phyloP scores from a whole-genome alignment of 2,329 filamentous ascomycete genomes.

The Teratosphaeria pseudoeucalypti region DNA sequence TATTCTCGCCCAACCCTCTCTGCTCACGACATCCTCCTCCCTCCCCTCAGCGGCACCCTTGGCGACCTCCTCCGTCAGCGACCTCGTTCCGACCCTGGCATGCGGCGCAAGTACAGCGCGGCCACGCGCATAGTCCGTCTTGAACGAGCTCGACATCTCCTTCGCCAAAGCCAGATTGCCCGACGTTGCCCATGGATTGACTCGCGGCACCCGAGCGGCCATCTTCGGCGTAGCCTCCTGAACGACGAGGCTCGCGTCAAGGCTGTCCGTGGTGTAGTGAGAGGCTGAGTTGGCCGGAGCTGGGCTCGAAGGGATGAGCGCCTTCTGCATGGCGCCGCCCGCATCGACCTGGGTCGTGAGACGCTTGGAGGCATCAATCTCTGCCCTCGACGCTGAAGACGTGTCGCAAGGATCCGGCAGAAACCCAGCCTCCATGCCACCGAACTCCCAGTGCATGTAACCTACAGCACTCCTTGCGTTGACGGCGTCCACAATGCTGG shows the following conservation, averaged over 20 bases:
- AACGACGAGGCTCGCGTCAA: neutral
- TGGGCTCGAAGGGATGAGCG: neutral
- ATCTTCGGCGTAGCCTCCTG: neutral
- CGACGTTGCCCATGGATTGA: neutral
- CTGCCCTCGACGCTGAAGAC: neutral
- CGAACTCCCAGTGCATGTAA: neutral
- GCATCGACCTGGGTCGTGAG: neutral
- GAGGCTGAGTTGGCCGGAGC: neutral
- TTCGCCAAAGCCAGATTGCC: neutral
- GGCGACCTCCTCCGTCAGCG: neutral
- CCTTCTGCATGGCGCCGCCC: neutral
- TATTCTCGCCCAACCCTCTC: neutral
- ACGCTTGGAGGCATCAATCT: neutral
- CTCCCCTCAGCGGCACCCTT: neutral
- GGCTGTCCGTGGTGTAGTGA: neutral
- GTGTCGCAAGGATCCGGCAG: conserved; percentile 7
- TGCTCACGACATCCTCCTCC: neutral
- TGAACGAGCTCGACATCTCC: neutral
- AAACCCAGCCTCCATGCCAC: conserved; percentile 4
- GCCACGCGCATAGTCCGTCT: neutral
- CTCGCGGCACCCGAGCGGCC: neutral
- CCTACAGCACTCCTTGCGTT: conserved; percentile 2
- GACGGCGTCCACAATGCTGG: conserved; percentile 3
- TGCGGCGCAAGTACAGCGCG: neutral
- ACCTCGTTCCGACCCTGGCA: neutral